Percentiles rank a stretch among this genome's conserved stretches.
phyloP scores from a whole-genome alignment of 2,329 filamentous ascomycete genomes.

The Thelonectria rubi region DNA sequence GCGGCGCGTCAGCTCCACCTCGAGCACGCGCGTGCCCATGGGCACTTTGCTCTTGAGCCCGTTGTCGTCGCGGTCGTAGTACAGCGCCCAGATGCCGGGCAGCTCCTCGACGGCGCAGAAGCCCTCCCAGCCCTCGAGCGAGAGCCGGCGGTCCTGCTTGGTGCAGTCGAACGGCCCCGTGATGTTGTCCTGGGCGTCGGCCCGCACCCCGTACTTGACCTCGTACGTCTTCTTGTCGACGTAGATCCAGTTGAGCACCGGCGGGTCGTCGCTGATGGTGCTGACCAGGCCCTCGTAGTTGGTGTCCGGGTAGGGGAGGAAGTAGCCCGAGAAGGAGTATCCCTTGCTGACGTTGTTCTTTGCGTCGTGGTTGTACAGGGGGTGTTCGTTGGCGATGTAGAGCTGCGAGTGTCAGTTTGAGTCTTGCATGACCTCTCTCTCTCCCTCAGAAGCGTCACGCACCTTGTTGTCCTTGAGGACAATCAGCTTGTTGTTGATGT shows the following conservation, averaged over 20 bases:
- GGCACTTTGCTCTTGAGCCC: conserved; percentile 55
- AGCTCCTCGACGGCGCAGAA: conserved; percentile 58
- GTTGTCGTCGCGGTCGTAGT: conserved; percentile 59
- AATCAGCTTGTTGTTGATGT: conserved; percentile 56
- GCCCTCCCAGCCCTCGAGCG: conserved; percentile 59
- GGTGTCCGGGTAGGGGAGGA: conserved; percentile 65
- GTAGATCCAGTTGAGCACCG: conserved; percentile 62
- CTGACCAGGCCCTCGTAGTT: conserved; percentile 57
- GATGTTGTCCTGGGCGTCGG: conserved; percentile 53
- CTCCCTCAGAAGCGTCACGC: neutral
- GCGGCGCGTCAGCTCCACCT: conserved; percentile 62
- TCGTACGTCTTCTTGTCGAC: conserved; percentile 56
- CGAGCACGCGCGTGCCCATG: conserved; percentile 59
- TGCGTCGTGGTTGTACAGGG: conserved; percentile 38
- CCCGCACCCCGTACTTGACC: conserved; percentile 57
- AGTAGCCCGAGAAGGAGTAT: conserved; percentile 66
- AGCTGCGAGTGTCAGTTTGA: conserved; percentile 31
- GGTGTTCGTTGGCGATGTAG: conserved; percentile 43
- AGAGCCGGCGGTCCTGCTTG: conserved; percentile 60
- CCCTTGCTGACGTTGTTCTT: conserved; percentile 57
- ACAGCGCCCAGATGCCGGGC: conserved; percentile 55
- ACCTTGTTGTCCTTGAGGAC: conserved; percentile 56
- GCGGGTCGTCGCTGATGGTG: conserved; percentile 59
- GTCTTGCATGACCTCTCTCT: conserved; percentile 5
- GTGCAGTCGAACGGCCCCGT: conserved; percentile 63